Conservation (phyloP, 2,329 filamentous ascomycete species). For the Emydomyces testavorans region DNA sequence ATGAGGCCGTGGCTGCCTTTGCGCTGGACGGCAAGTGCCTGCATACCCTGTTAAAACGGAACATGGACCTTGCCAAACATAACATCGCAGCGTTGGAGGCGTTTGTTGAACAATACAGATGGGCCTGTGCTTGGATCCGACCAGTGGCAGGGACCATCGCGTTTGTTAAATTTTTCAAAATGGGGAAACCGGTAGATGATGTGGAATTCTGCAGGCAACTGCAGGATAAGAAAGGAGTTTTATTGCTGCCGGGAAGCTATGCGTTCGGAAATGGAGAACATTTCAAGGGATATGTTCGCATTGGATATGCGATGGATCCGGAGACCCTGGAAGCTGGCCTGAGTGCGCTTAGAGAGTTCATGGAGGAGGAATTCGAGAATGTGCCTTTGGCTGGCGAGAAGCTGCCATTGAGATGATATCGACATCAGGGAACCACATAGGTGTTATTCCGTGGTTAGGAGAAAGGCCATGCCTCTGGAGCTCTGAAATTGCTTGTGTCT, state of each 20-base stretch:
- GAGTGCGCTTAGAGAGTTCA: conserved; percentile 43
- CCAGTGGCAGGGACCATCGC: conserved; percentile 71
- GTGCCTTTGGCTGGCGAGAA: conserved; percentile 26
- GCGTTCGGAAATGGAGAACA: conserved; percentile 59
- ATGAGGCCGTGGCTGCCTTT: conserved; percentile 65
- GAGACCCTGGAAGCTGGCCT: conserved; percentile 57
- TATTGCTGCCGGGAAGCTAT: conserved; percentile 60
- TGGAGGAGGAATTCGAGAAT: conserved; percentile 46
- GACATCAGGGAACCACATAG: too few species aligned
- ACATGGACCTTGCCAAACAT: conserved; percentile 53
- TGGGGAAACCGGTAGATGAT: conserved; percentile 56
- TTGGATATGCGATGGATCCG: conserved; percentile 65
- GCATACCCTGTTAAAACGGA: conserved; percentile 50
- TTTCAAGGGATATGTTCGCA: conserved; percentile 62
- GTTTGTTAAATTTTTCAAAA: conserved; percentile 57
- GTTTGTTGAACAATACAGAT: conserved; percentile 55
- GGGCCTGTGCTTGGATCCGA: conserved; percentile 57
- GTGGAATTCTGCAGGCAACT: conserved; percentile 59
- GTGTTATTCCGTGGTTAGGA: too few species aligned
- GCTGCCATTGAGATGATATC: conserved; percentile 4
- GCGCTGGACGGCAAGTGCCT: conserved; percentile 57
- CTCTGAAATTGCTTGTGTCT: too few species aligned
- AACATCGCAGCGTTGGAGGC: conserved; percentile 56
- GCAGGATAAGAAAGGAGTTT: conserved; percentile 55
- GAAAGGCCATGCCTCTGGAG: too few species aligned